Conservation (phyloP, 768 basidiomycete species). For the Leucosporidium yakuticum region DNA sequence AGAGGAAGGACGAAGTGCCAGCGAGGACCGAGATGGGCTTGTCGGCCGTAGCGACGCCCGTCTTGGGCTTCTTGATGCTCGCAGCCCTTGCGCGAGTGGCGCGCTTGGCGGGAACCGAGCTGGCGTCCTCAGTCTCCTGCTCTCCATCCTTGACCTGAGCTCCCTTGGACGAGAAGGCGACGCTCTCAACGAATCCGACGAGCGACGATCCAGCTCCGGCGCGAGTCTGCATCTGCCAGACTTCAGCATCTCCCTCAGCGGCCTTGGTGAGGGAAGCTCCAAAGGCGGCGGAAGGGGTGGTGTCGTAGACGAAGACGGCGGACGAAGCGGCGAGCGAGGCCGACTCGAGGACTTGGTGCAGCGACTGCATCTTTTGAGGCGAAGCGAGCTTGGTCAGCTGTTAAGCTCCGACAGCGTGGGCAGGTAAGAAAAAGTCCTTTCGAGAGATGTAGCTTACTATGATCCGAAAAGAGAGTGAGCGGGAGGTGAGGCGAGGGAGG, state of each 20-base stretch:
- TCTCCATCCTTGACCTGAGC: conserved; percentile 36
- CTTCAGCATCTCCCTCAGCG: conserved; percentile 1
- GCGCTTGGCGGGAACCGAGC: conserved; percentile 47
- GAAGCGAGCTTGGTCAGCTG: not conserved
- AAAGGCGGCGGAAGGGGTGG: conserved; percentile 24
- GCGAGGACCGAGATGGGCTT: conserved; percentile 50
- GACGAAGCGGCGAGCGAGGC: conserved; percentile 7
- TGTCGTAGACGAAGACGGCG: conserved; percentile 33
- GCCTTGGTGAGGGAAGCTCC: conserved; percentile 15
- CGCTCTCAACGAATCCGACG: conserved; percentile 53
- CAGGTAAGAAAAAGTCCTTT: not conserved
- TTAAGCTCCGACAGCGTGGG: too few relatives aligned
- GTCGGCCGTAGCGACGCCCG: not conserved
- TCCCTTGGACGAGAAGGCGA: conserved; percentile 69
- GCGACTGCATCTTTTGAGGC: conserved; percentile 2
- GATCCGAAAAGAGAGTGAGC: not conserved
- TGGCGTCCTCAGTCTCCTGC: conserved; percentile 50
- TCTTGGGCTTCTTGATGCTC: conserved; percentile 5
- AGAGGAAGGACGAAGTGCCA: conserved; percentile 71
- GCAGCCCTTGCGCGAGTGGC: not conserved
- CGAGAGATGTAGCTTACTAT: not conserved
- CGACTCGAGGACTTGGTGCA: conserved; percentile 29
- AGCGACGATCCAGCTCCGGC: conserved; percentile 75
- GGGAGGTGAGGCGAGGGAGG: too few relatives aligned
- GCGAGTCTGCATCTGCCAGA: conserved; percentile 62